Conservation (phyloP, 352 stramenopile genomes). For the Aphanomyces cochlioides region DNA sequence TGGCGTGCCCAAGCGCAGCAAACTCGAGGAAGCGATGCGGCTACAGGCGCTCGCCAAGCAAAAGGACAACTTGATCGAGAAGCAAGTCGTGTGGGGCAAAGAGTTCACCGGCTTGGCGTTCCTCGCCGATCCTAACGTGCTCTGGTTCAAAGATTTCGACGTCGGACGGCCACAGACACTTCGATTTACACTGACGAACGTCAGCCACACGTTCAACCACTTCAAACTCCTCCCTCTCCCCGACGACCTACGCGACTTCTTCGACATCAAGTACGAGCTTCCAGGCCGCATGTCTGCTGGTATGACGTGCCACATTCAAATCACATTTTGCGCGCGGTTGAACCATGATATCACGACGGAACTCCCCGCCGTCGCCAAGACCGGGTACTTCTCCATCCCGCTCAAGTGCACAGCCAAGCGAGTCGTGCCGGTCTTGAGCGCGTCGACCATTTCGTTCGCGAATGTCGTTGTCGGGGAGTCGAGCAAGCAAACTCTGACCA, state of each 20-base stretch:
- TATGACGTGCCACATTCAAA: constrained; percentile 65
- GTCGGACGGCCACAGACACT: constrained; percentile 57
- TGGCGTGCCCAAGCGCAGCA: constrained; percentile 46
- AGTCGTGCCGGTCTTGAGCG: constrained; percentile 55
- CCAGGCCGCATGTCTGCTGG: constrained; percentile 88
- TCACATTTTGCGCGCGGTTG: constrained; percentile 63
- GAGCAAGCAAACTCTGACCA: constrained; percentile 42
- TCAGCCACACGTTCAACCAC: constrained; percentile 90
- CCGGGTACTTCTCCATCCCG: constrained; percentile 70
- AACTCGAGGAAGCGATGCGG: constrained; percentile 62
- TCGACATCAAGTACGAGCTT: constrained; percentile 83
- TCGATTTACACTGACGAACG: constrained; percentile 83
- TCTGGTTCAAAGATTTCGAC: constrained; percentile 91
- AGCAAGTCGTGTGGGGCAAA: constrained; percentile 76
- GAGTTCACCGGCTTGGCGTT: constrained; percentile 80
- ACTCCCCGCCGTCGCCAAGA: constrained; percentile 69
- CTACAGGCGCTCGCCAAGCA: constrained; percentile 44
- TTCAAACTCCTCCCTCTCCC: constrained; percentile 81
- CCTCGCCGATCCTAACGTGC: constrained; percentile 57
- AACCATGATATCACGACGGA: constrained; percentile 61
- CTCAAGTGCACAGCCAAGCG: constrained; percentile 83
- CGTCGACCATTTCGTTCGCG: constrained; percentile 47
- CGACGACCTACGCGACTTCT: constrained; percentile 73
- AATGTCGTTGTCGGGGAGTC: constrained; percentile 80
- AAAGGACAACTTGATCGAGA: constrained; percentile 52